Conservation (phyloP, 805 yeast genomes). For the Candida boidinii region DNA sequence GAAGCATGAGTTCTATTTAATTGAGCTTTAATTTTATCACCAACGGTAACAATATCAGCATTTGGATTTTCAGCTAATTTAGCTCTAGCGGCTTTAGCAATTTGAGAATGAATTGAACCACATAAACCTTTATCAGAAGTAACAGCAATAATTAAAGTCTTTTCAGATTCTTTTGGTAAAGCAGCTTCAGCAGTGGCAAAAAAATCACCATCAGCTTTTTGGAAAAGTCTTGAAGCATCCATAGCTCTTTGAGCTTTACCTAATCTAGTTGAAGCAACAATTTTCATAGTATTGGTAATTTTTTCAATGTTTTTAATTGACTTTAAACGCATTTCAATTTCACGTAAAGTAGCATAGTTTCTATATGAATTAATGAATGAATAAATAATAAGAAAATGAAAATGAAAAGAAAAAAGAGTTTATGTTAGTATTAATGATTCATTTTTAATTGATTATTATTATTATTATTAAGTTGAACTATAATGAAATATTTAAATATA, state of each 20-base stretch:
- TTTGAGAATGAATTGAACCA: slow-evolving; percentile 95
- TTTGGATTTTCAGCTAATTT: slow-evolving; percentile 54
- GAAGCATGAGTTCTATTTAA: slow-evolving; percentile 73
- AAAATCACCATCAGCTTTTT: slow-evolving; percentile 71
- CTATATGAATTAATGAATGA: slow-evolving; percentile 26
- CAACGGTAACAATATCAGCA: slow-evolving; percentile 78
- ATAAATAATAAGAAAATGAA: neutral
- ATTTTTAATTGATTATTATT: neutral
- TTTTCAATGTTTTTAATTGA: slow-evolving; percentile 98
- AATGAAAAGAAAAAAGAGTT: neutral
- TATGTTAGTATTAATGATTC: neutral
- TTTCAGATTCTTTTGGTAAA: slow-evolving; percentile 37
- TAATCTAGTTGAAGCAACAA: slow-evolving; percentile 96
- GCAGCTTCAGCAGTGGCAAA: slow-evolving; percentile 76
- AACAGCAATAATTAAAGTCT: slow-evolving; percentile 75
- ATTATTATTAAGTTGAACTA: neutral
- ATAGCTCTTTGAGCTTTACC: slow-evolving; percentile 93
- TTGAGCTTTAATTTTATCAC: slow-evolving; percentile 92
- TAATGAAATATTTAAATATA: neutral
- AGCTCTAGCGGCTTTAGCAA: slow-evolving; percentile 79
- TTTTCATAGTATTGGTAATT: slow-evolving; percentile 99
- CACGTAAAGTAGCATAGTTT: slow-evolving; percentile 97
- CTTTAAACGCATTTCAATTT: slow-evolving; percentile 95
- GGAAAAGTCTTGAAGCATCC: slow-evolving; percentile 78
- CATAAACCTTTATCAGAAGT: slow-evolving; percentile 98